Evolutionary conservation across 2,329 filamentous ascomycete species (phyloP).

Genomic region (Fusarium sp.): DNA sequence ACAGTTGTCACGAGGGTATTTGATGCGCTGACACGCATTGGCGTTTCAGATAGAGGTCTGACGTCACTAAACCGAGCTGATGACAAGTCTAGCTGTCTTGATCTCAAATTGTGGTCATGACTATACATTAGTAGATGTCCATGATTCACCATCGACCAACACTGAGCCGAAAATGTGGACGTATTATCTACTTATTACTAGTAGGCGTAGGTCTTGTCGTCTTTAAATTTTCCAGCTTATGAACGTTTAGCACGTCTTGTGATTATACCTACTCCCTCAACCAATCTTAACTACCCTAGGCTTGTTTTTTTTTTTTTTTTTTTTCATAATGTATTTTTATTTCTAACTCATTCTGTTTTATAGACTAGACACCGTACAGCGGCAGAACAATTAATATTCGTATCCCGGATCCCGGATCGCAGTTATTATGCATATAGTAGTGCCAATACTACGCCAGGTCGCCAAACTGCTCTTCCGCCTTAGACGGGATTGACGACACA

Average conservation of each 20-base stretch:
- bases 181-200: not conserved
- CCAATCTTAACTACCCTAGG: not conserved
- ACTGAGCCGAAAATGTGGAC: not conserved
- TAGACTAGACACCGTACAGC: not conserved
- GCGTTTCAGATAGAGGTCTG: constrained; percentile 3
- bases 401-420: not conserved
- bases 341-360: not conserved
- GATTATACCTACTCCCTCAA: not conserved
- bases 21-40: not conserved
- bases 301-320: not conserved
- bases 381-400: not conserved
- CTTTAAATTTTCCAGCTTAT: not conserved
- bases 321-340: not conserved
- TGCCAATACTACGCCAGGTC: not conserved
- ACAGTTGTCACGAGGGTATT: not conserved
- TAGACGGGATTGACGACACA: not conserved
- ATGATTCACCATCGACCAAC: constrained; percentile 11
- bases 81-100: not conserved
- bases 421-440: not conserved
- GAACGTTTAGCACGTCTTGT: not conserved
- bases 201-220: not conserved
- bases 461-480: not conserved
- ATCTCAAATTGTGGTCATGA: not conserved
- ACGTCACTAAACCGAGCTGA: constrained; percentile 10
- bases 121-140: not conserved